Base-by-base conservation (phyloP, 2,329 filamentous ascomycete species). In the Botryosphaeria agaves region DNA sequence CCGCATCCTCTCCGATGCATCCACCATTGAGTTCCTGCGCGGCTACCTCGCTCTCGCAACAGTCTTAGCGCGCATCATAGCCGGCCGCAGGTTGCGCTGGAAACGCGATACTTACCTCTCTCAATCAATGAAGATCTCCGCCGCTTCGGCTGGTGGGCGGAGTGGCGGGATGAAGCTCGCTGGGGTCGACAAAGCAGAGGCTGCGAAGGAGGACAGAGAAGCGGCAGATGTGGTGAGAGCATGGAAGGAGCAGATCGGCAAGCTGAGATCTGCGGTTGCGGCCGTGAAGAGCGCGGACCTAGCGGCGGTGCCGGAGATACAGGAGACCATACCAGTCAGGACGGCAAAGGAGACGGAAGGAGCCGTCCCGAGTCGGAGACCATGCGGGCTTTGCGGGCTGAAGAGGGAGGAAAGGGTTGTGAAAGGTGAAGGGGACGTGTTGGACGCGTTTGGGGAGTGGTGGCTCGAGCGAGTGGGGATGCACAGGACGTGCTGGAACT, bases 361-460 rank as follows among this genome's bases (percentile, higher is more conserved):
- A n/a, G 83, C 74, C 2, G 61, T 82, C 6, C 78, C 72, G 14
- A 78, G 82, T 3, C 61, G 72, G 0, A 77, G 80, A 51, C 61
- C 76, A 1, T 95, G 87, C 55, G 68, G 85, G 30, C 59, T 95
- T 18, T 95, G 87, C 52, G 87, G 87, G 0, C 54, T 95, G 39
- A 89, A 81, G 56, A 64, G 87, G 38, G 83, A 93, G 24, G 87
- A 95, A 56, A 67, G 87, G 29, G 63, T 94, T 7, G 52, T 59
- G 14, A 82, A 75, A 45, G 68, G 89, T 19, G 84, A 92, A 45
- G 59, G 74, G 31, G 65, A 75, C 16, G 72, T 91, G 6, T 75
- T 87, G 43, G 87, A 95, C 51, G 84, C 79, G 49, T 94, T 94
- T 60, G 84, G 83, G 8, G 87, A 95, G 57, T 95, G 84, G 82